Evolutionary conservation across 371 early-diverging fungal species (phyloP).

Genomic region (Blakeslea trispora): DNA sequence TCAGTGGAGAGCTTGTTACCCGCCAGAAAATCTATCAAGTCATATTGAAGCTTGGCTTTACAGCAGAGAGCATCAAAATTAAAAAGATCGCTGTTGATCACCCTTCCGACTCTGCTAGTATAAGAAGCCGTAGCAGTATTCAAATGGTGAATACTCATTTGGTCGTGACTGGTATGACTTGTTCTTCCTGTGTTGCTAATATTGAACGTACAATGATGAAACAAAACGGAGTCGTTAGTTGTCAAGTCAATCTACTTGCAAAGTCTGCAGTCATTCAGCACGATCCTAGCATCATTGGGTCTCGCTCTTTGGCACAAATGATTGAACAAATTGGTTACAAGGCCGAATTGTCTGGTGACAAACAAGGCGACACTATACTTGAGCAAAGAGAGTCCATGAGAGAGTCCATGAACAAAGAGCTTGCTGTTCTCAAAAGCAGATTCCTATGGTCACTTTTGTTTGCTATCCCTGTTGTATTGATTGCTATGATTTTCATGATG

Average conservation of each 20-base stretch:
- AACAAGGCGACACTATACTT: slow-evolving; percentile 31
- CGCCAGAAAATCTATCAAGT: slow-evolving; percentile 42
- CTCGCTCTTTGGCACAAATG: slow-evolving; percentile 54
- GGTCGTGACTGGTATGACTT: slow-evolving; percentile 80
- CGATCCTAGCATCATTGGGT: slow-evolving; percentile 51
- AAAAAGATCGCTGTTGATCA: slow-evolving; percentile 22
- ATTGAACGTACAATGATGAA: slow-evolving; percentile 61
- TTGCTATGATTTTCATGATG: slow-evolving; percentile 67
- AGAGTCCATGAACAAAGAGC: slow-evolving; percentile 52
- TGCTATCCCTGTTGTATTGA: slow-evolving; percentile 62
- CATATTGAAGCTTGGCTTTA: slow-evolving; percentile 52
- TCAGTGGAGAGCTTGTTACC: slow-evolving; percentile 29
- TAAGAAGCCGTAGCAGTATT: slow-evolving; percentile 10
- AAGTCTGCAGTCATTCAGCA: slow-evolving; percentile 63
- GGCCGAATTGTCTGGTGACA: slow-evolving; percentile 46
- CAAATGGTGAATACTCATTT: slow-evolving; percentile 37
- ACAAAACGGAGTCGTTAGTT: slow-evolving; percentile 58
- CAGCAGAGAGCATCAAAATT: slow-evolving; percentile 56
- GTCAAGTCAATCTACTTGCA: slow-evolving; percentile 68
- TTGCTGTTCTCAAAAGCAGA: slow-evolving; percentile 33
- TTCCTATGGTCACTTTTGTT: slow-evolving; percentile 60
- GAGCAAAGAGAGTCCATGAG: slow-evolving; percentile 49
- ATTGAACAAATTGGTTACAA: slow-evolving; percentile 65
- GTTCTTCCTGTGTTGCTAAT: slow-evolving; percentile 78
- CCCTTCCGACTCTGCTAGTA: slow-evolving; percentile 11